Evolutionary conservation across 805 yeast genomes (phyloP), one percentile per base, ranked within the genome.

Genomic region (Candida palmyrensis): DNA sequence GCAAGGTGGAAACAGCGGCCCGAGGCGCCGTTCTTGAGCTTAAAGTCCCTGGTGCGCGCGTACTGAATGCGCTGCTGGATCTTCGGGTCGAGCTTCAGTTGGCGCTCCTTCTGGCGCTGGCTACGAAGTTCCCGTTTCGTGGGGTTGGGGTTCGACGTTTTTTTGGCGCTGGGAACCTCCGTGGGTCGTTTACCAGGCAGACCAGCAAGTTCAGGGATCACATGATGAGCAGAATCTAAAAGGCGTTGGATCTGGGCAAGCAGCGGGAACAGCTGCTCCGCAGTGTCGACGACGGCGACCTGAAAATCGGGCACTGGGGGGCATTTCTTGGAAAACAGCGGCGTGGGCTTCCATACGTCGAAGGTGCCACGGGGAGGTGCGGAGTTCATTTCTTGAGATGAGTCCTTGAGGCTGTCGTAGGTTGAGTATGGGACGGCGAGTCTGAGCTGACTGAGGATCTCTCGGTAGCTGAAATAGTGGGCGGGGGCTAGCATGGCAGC

Each of bases 291-390:
- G 0, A 86, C 75, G 2, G 74, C 66, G 1, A 90, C 57, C 44
- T 80, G 86, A 51, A 74, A 89, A 52, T 89, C 89, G 1, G 96
- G 95, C 2, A 48, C 29, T 0, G 81, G 77, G 1, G 95, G 94
- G 15, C 50, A 46, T 21, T 75, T 77, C 45, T 87, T 87, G 38
- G 78, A 79, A 60, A 83, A 89, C 3, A 63, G 57, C 0, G 83
- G 69, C 2, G 69, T 62, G 2, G 97, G 97, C 51, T 84, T 87
- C 96, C 96, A 89, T 3, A 85, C 83, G 46, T 82, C 68, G 45
- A 66, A 88, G 0, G 73, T 62, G n/a, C n/a, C n/a, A n/a, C n/a
- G n/a, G 3, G 82, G 57, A 36, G 26, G 8, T 20, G 38, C 2
- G 33, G 35, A 9, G 36, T 33, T 0, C 34, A 34, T 5, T 18